Evolutionary conservation across 116 monocot species (phyloP).

Genomic region (Cymodocea nodosa): DNA sequence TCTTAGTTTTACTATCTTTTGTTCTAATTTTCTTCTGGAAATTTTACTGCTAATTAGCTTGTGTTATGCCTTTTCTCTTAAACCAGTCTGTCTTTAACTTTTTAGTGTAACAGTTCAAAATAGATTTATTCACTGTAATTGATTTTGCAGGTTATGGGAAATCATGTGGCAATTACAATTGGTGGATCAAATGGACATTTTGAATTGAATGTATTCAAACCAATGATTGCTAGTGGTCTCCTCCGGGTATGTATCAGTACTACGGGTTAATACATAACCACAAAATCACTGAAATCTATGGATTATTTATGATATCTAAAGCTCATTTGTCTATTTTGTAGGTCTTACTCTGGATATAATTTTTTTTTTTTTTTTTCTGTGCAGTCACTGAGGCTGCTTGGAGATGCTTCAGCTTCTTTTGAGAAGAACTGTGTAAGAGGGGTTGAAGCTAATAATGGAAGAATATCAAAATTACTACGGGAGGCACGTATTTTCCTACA

Average conservation of each 20-base stretch:
- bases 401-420: constrained; percentile 80
- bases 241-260: constrained; percentile 48
- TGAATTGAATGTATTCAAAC: constrained; percentile 95
- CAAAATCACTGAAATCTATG: background rate
- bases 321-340: background rate
- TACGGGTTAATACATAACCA: background rate
- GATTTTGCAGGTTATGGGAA: constrained; percentile 77
- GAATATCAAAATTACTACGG: constrained; percentile 77
- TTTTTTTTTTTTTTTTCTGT: background rate
- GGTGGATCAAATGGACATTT: constrained; percentile 99
- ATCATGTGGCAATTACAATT: constrained; percentile 79
- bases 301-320: background rate
- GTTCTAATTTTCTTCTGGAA: too few species aligned
- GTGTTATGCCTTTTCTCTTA: background rate
- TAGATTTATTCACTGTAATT: background rate
- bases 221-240: constrained; percentile 77
- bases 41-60: too few species aligned
- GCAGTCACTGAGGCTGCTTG: constrained; percentile 87
- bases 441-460: constrained; percentile 76
- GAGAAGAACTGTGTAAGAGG: constrained; percentile 97
- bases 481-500: constrained; percentile 32
- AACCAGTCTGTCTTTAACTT: background rate
- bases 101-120: background rate
- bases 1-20: too few species aligned
- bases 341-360: background rate